phyloP scores from a whole-genome alignment of 2,329 filamentous ascomycete genomes.

The Sporothrix protearum region DNA sequence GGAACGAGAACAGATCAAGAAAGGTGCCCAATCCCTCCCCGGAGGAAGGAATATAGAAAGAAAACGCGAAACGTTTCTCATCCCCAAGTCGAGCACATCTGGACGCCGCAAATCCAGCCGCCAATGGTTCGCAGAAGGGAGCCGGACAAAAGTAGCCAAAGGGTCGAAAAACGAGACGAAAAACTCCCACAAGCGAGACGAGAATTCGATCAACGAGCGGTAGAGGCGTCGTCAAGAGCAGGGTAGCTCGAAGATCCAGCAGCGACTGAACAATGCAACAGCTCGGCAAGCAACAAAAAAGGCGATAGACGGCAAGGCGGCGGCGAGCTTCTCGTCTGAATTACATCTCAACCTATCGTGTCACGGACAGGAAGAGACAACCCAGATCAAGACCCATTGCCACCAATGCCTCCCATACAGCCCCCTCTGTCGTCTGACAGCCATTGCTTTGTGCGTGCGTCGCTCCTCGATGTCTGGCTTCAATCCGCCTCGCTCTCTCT shows the following conservation, averaged over 20 bases:
- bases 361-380: constrained; percentile 6
- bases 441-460: not conserved
- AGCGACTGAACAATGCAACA: not conserved
- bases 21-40: not conserved
- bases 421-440: not conserved
- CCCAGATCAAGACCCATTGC: not conserved
- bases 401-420: not conserved
- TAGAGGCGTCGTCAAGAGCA: constrained; percentile 5
- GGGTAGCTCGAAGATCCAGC: not conserved
- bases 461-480: not conserved
- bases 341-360: not conserved
- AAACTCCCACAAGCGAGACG: not conserved
- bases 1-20: constrained; percentile 16
- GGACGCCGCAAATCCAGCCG: not conserved
- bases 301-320: not conserved
- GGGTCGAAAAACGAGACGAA: not conserved
- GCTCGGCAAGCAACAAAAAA: not conserved
- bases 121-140: constrained; percentile 21
- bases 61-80: not conserved
- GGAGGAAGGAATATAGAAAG: not conserved
- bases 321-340: not conserved
- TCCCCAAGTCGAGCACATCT: not conserved
- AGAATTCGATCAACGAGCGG: not conserved
- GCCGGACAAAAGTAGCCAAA: constrained; percentile 1
- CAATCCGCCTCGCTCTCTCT: not conserved